A percentile compares a stretch with the other conserved stretches of the same genome.
These are phyloP conservation scores for Exobasidium rhododendri DNA, from an alignment of 1,284 basidiomycete species.

Conservation along the genomic window DNA sequence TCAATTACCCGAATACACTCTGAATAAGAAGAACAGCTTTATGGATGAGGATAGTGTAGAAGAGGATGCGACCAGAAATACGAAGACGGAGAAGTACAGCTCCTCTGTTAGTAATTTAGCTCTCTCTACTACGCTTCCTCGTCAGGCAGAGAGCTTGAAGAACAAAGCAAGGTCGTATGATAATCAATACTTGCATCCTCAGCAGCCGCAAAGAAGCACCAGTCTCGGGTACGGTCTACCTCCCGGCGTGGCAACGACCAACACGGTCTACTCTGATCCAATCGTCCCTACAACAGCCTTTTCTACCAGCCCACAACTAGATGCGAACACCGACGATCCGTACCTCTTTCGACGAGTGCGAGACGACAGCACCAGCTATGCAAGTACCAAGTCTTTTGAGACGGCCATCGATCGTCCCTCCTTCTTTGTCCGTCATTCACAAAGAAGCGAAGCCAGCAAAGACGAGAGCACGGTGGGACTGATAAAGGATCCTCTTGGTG, in stretches of 20 bases:
- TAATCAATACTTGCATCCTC: constrained; percentile 1
- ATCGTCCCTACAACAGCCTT: background rate
- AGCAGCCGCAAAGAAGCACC: background rate
- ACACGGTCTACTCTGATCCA: background rate
- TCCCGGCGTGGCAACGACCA: background rate
- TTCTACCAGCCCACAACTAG: background rate
- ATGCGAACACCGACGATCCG: background rate
- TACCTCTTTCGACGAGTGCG: background rate
- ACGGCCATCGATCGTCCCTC: constrained; percentile 27
- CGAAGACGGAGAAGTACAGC: background rate
- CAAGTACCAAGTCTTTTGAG: constrained; percentile 30
- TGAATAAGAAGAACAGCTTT: constrained; percentile 30
- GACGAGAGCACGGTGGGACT: background rate
- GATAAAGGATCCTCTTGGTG: background rate
- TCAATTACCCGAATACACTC: constrained; percentile 28
- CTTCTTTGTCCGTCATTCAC: constrained; percentile 2
- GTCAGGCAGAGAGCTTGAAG: too few species aligned
- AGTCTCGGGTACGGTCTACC: background rate
- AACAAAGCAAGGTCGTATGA: background rate
- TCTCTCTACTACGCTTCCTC: background rate
- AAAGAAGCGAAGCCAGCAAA: background rate
- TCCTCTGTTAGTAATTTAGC: background rate
- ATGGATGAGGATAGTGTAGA: constrained; percentile 30
- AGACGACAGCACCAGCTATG: constrained; percentile 1
- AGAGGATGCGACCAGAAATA: background rate